Conservation (phyloP, 768 basidiomycete genomes). For the Serendipita indica region DNA sequence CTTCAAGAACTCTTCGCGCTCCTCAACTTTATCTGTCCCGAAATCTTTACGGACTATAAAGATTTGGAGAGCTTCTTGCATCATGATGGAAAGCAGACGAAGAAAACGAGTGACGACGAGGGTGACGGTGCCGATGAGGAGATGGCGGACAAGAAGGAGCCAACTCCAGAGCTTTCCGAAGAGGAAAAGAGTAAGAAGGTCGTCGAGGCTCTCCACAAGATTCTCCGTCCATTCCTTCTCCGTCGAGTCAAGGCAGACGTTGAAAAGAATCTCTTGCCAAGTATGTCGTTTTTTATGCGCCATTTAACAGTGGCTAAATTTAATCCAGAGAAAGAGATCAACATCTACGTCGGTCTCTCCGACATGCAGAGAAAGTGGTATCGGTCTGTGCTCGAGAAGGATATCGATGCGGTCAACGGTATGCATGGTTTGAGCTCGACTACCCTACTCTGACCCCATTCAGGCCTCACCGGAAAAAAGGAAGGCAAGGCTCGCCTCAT, state of each 20-base stretch:
- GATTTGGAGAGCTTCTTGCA: slow-evolving; percentile 92
- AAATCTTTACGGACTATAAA: slow-evolving; percentile 81
- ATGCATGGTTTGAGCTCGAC: slow-evolving; percentile 19
- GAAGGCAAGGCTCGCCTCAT: slow-evolving; percentile 95
- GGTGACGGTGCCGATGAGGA: slow-evolving; percentile 46
- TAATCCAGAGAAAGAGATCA: slow-evolving; percentile 82
- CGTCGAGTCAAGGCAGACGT: slow-evolving; percentile 92
- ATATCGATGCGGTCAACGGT: slow-evolving; percentile 98
- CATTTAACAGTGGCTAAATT: slow-evolving; percentile 1
- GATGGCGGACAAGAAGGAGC: slow-evolving; percentile 79
- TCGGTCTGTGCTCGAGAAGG: slow-evolving; percentile 87
- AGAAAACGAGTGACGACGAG: slow-evolving; percentile 27
- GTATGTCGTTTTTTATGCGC: slow-evolving; percentile 26
- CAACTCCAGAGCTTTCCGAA: slow-evolving; percentile 24
- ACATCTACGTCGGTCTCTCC: slow-evolving; percentile 91
- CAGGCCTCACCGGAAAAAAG: slow-evolving; percentile 88
- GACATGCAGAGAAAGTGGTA: slow-evolving; percentile 99
- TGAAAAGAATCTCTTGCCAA: slow-evolving; percentile 88
- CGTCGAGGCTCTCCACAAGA: slow-evolving; percentile 94
- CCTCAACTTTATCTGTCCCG: slow-evolving; percentile 92
- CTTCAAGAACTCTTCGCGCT: slow-evolving; percentile 87
- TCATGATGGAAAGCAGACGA: slow-evolving; percentile 36
- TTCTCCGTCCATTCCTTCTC: slow-evolving; percentile 85
- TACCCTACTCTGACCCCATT: not conserved
- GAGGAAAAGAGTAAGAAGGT: slow-evolving; percentile 83